Percentiles rank a stretch among this genome's conserved stretches.
phyloP scores from a whole-genome alignment of 768 basidiomycete species.

The Boletus tomentosulus region DNA sequence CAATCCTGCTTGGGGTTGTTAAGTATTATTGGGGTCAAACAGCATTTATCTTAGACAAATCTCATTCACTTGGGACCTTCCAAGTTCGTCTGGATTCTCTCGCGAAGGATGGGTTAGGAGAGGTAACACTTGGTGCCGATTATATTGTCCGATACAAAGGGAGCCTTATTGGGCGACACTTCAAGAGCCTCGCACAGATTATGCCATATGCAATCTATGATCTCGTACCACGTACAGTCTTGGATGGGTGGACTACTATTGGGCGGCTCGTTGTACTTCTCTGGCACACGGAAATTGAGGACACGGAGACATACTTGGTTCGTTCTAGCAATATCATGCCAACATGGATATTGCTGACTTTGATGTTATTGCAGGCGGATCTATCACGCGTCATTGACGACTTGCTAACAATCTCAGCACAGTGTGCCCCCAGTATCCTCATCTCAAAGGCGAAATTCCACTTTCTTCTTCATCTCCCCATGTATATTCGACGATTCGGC shows the following conservation, averaged over 20 bases:
- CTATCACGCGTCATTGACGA: background rate
- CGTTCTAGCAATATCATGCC: background rate
- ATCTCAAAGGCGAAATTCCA: background rate
- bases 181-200: slow-evolving; percentile 31
- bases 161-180: slow-evolving; percentile 30
- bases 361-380: background rate
- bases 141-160: slow-evolving; percentile 34
- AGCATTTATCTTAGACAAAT: slow-evolving; percentile 17
- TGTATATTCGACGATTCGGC: background rate
- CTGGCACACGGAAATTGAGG: slow-evolving; percentile 34
- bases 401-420: background rate
- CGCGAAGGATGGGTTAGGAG: slow-evolving; percentile 18
- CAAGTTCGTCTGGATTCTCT: slow-evolving; percentile 25
- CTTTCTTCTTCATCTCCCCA: background rate
- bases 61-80: slow-evolving; percentile 15
- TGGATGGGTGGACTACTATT: slow-evolving; percentile 31
- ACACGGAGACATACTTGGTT: background rate
- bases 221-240: slow-evolving; percentile 21
- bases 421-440: background rate
- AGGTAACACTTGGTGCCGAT: slow-evolving; percentile 18
- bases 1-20: slow-evolving; percentile 30
- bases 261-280: slow-evolving; percentile 37
- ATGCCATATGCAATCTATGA: slow-evolving; percentile 32
- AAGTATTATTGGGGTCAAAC: slow-evolving; percentile 33
- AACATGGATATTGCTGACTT: background rate